Evolutionary conservation across 108 stramenopile genomes (phyloP), one percentile per base, ranked within the genome.

Genomic region (Schizochytrium sp.): DNA sequence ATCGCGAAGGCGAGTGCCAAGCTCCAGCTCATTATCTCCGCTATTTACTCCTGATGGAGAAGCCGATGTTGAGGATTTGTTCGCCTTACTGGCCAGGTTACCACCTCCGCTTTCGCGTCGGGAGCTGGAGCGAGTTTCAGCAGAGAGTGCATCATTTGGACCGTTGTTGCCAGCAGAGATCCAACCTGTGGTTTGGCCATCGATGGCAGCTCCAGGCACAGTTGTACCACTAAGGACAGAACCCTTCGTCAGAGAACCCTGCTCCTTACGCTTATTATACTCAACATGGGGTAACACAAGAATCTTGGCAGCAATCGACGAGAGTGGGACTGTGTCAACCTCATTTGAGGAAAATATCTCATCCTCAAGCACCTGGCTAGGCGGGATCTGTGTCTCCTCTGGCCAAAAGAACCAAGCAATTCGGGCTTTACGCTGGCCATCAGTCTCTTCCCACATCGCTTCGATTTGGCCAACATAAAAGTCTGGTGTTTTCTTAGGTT

Each of bases 361-460:
- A 40, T 83, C 76, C 76, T 83, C n/a, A n/a, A 83, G 47, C 45
- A 55, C 47, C 15, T 83, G 50, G 40, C 55, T 53, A 13, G 64
- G 64, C 64, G 64, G 64, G 38, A 83, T 49, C 3, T 2, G 76
- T 40, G 76, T 83, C 47, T 83, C 76, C 28, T 49, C 47, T 38
- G 76, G 76, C 76, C 76, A 83, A 55, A 83, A 83, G 76, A 83
- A 83, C 76, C 76, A 83, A 5, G 76, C 76, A 1, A 83, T 83
- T 47, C 76, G 76, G 10, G 76, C 76, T 42, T 83, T 83, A 38
- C 76, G 47, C 53, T 49, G 53, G 76, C 76, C 76, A 28, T 83
- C 76, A 47, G 53, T 55, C 76, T 83, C 76, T 0, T 83, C 76
- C 76, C 76, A 83, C 76, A 83, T 49, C 28, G 76, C 76, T 53